A percentile compares a stretch with the other conserved stretches of the same genome.
phyloP scores from a whole-genome alignment of 768 basidiomycete genomes.

The Pleurotus cornucopiae region DNA sequence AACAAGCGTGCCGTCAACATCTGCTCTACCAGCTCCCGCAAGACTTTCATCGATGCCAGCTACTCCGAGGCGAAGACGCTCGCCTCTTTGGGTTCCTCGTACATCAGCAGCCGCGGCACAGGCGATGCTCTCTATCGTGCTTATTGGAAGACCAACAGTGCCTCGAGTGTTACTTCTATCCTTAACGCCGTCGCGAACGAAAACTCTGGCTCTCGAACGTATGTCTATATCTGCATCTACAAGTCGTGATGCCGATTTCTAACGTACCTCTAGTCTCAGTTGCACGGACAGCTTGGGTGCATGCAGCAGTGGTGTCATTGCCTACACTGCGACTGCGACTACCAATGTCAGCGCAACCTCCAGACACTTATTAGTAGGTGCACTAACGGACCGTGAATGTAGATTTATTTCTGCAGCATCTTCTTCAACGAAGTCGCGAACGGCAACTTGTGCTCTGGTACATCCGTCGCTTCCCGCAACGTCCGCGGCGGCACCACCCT shows the following conservation, averaged over 20 bases:
- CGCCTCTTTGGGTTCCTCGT: slow-evolving; percentile 25
- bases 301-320: slow-evolving; percentile 36
- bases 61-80: slow-evolving; percentile 37
- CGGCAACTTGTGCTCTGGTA: slow-evolving; percentile 35
- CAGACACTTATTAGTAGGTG: neutral
- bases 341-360: slow-evolving; percentile 28
- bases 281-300: slow-evolving; percentile 35
- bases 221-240: slow-evolving; percentile 7
- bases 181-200: slow-evolving; percentile 37
- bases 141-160: slow-evolving; percentile 33
- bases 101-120: slow-evolving; percentile 31
- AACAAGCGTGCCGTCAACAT: slow-evolving; percentile 28
- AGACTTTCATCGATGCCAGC: slow-evolving; percentile 13
- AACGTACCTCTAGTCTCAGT: slow-evolving; percentile 24
- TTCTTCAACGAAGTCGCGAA: slow-evolving; percentile 43
- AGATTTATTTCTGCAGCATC: slow-evolving; percentile 44
- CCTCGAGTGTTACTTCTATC: slow-evolving; percentile 25
- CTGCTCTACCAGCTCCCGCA: neutral
- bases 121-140: slow-evolving; percentile 31
- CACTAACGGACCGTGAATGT: neutral
- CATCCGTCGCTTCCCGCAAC: slow-evolving; percentile 38
- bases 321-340: slow-evolving; percentile 38
- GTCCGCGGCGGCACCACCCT: slow-evolving; percentile 43
- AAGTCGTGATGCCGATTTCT: neutral
- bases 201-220: slow-evolving; percentile 34